Percentiles rank a stretch among this genome's conserved stretches.
Evolutionary conservation across 176 grass and related monocot genomes (phyloP).

Genomic region (Hordeum vulgare): MorexV3_pseudomolecules_assembly NC_058522.1:2409389-2409888

Average conservation of each 20-base stretch:
- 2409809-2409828: neutral
- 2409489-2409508: neutral
- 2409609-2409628: neutral
- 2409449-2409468: neutral
- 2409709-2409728: slow-evolving; percentile 78
- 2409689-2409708: slow-evolving; percentile 87
- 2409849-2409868: slow-evolving; percentile 85
- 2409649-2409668: slow-evolving; percentile 6
- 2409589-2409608: neutral
- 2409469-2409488: too few relatives aligned
- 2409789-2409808: neutral
- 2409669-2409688: slow-evolving; percentile 57
- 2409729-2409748: slow-evolving; percentile 7
- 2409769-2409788: neutral
- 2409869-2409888: slow-evolving; percentile 65
- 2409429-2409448: neutral
- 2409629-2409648: slow-evolving; percentile 15
- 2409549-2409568: neutral
- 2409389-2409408: neutral
- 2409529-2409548: neutral
- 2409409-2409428: neutral
- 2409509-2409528: neutral
- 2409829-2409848: slow-evolving; percentile 81
- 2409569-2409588: neutral
- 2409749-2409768: neutral